Conservation (phyloP, 352 stramenopile genomes). For the Elongisporangium senticosum region DNA sequence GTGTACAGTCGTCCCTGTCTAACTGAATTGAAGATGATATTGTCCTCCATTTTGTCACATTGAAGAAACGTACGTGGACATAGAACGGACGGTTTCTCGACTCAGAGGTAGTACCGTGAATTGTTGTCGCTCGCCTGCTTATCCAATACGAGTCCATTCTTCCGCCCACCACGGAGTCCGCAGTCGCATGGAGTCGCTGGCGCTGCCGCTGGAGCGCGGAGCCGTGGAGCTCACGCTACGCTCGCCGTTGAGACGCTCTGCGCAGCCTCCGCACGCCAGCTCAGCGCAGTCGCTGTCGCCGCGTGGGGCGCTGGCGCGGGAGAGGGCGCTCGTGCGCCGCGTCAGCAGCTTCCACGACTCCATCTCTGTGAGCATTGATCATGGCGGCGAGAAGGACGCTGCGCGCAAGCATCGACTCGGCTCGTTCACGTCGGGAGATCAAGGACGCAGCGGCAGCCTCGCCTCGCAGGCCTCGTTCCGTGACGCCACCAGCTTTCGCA, state of each 20-base stretch:
- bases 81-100: neutral
- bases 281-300: slow-evolving; percentile 45
- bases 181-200: slow-evolving; percentile 34
- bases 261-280: slow-evolving; percentile 18
- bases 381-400: slow-evolving; percentile 1
- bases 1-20: neutral
- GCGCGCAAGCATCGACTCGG: neutral
- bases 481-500: neutral
- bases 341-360: slow-evolving; percentile 55
- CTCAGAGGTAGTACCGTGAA: neutral
- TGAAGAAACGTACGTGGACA: neutral
- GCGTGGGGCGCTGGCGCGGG: slow-evolving; percentile 11
- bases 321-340: slow-evolving; percentile 37
- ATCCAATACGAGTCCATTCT: neutral
- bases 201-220: slow-evolving; percentile 43
- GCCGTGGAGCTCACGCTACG: slow-evolving; percentile 33
- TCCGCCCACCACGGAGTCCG: neutral
- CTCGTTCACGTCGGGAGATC: neutral
- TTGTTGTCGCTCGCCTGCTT: neutral
- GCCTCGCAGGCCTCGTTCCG: neutral
- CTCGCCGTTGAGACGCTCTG: slow-evolving; percentile 9
- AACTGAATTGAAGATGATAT: neutral
- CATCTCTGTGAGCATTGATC: slow-evolving; percentile 1
- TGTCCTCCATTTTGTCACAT: neutral
- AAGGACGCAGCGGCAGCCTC: neutral